These are phyloP conservation scores for Gentiana dahurica DNA, from an alignment of 257 asterid genomes.

Conservation along the genomic window DNA sequence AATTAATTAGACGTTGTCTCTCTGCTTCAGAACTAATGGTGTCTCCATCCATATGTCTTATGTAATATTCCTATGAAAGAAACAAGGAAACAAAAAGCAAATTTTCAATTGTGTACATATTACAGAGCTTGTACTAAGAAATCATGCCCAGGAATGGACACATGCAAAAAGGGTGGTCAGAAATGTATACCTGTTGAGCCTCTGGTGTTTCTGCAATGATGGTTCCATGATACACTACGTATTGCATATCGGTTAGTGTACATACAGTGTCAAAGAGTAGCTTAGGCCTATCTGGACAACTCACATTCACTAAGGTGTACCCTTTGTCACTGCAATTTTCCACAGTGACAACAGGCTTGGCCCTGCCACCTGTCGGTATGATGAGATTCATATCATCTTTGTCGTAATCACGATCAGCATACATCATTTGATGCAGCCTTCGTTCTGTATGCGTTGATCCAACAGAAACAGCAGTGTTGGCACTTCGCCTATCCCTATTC, in stretches of 20 bases:
- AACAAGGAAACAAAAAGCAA: not conserved
- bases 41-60: slow-evolving; percentile 43
- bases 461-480: slow-evolving; percentile 59
- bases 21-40: slow-evolving; percentile 44
- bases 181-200: slow-evolving; percentile 37
- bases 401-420: slow-evolving; percentile 47
- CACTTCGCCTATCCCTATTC: slow-evolving; percentile 46
- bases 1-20: slow-evolving; percentile 35
- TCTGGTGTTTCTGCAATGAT: slow-evolving; percentile 38
- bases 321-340: slow-evolving; percentile 30
- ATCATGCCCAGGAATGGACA: too few relatives aligned
- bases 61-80: slow-evolving; percentile 35
- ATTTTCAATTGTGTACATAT: not conserved
- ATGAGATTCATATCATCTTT: slow-evolving; percentile 6
- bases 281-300: slow-evolving; percentile 45
- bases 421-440: slow-evolving; percentile 86
- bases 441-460: slow-evolving; percentile 65
- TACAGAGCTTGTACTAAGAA: too few relatives aligned
- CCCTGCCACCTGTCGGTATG: slow-evolving; percentile 13
- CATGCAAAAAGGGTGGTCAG: not conserved
- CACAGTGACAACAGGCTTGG: slow-evolving; percentile 28
- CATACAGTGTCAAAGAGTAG: slow-evolving; percentile 45
- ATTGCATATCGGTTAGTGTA: slow-evolving; percentile 51
- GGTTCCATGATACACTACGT: slow-evolving; percentile 42
- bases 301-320: slow-evolving; percentile 34